These are phyloP conservation scores for Aureococcus anophagefferens DNA, from an alignment of 108 stramenopile genomes.

Conservation along the genomic window DNA sequence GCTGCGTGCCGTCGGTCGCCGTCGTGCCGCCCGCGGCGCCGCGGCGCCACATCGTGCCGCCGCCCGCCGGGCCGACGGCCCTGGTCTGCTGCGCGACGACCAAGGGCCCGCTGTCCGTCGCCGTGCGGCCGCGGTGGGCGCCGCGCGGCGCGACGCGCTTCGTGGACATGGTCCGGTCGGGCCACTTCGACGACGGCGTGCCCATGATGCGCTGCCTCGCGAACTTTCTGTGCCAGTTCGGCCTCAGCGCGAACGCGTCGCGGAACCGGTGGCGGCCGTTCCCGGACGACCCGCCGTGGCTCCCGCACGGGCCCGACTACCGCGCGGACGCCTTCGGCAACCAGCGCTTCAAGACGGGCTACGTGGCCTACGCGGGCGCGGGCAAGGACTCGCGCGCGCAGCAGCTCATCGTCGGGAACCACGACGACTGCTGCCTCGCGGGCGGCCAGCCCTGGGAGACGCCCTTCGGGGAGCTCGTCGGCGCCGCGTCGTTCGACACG, in stretches of 20 bases:
- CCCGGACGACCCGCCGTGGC: conserved; percentile 64
- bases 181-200: conserved; percentile 56
- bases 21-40: no score
- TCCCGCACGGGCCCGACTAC: conserved; percentile 57
- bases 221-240: conserved; percentile 73
- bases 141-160: conserved; percentile 65
- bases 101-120: conserved; percentile 37
- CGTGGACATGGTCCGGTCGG: conserved; percentile 53
- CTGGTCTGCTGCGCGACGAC: conserved; percentile 53
- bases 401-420: conserved; percentile 63
- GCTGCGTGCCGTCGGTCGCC: no score
- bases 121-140: conserved; percentile 66
- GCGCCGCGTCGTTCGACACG: background rate
- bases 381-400: conserved; percentile 51
- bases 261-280: conserved; percentile 20
- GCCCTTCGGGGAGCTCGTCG: conserved; percentile 12
- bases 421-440: no score
- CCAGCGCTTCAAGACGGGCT: conserved; percentile 61
- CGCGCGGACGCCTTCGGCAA: conserved; percentile 52
- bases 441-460: conserved; percentile 26
- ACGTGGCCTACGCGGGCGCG: conserved; percentile 58
- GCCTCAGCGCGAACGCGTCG: no score
- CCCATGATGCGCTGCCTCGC: conserved; percentile 68
- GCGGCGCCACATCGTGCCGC: conserved; percentile 34
- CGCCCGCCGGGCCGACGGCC: conserved; percentile 38